phyloP scores from a whole-genome alignment of 306 rosid species.

The Cyamopsis tetragonoloba region DNA sequence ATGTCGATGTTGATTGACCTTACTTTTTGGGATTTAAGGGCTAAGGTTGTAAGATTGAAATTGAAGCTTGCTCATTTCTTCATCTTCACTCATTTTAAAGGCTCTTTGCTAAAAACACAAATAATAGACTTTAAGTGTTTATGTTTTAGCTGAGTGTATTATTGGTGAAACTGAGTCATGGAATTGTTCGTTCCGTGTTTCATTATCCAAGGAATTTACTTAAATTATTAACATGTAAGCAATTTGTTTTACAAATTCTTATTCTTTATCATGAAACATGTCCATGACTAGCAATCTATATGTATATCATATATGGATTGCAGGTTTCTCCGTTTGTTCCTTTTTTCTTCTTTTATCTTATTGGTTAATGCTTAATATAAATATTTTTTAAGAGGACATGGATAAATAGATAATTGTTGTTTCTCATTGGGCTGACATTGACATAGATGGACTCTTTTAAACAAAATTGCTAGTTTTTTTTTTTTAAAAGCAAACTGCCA shows the following conservation, averaged over 20 bases:
- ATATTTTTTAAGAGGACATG: background rate
- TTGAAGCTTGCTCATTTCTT: conserved; percentile 30
- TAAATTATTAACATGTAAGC: background rate
- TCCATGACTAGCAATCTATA: background rate
- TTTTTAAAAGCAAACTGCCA: conserved; percentile 17
- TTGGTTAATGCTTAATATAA: background rate
- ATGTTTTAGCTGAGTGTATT: background rate
- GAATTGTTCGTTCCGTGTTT: background rate
- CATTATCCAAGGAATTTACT: conserved; percentile 2
- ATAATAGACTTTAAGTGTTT: conserved; percentile 16
- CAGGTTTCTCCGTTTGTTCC: background rate
- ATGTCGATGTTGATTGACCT: conserved; percentile 20
- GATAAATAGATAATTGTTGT: conserved; percentile 12
- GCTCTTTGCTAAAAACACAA: background rate
- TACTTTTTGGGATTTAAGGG: conserved; percentile 18
- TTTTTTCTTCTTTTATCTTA: background rate
- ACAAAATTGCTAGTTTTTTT: no score
- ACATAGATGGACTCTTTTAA: background rate
- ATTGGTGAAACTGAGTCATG: background rate
- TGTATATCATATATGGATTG: background rate
- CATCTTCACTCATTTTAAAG: conserved; percentile 28
- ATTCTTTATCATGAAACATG: background rate
- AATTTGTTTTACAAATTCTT: background rate
- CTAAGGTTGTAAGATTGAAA: conserved; percentile 25
- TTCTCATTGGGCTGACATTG: background rate